Evolutionary conservation across 345 rosid genomes (phyloP).

Genomic region (Brassica rapa): DNA sequence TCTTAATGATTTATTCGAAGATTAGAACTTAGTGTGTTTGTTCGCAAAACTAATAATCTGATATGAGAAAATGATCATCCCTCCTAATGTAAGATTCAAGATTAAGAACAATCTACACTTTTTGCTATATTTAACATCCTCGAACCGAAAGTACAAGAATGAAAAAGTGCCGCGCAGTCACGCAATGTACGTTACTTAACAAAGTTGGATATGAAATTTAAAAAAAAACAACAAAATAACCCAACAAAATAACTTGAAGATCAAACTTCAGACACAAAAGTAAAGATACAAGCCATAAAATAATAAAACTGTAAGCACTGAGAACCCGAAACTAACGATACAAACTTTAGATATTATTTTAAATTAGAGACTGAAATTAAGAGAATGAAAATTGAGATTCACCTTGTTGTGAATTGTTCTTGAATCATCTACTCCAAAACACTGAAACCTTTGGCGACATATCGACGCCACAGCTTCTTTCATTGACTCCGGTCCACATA

Average conservation of each 20-base stretch:
- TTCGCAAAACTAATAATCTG: not conserved
- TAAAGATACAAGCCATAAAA: not conserved
- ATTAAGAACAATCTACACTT: not conserved
- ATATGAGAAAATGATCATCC: not conserved
- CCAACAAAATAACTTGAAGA: not conserved
- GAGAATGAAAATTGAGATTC: constrained; percentile 26
- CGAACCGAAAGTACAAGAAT: not conserved
- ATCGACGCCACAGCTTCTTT: constrained; percentile 59
- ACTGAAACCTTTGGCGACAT: constrained; percentile 22
- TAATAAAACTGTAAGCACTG: not conserved
- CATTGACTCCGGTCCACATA: constrained; percentile 82
- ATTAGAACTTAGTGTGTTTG: not conserved
- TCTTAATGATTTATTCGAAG: not conserved
- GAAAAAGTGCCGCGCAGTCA: no score
- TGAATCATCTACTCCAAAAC: constrained; percentile 11
- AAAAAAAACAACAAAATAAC: not conserved
- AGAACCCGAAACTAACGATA: not conserved
- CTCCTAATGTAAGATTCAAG: not conserved
- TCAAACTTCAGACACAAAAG: not conserved
- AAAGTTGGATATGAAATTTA: not conserved
- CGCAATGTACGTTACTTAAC: not conserved
- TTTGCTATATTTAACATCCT: not conserved
- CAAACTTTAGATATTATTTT: not conserved
- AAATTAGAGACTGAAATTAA: constrained; percentile 28
- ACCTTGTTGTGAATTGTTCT: constrained; percentile 9